Evolutionary conservation across 345 rosid species (phyloP), one percentile per base, ranked within the genome.

Genomic region (Linum tenue): DNA sequence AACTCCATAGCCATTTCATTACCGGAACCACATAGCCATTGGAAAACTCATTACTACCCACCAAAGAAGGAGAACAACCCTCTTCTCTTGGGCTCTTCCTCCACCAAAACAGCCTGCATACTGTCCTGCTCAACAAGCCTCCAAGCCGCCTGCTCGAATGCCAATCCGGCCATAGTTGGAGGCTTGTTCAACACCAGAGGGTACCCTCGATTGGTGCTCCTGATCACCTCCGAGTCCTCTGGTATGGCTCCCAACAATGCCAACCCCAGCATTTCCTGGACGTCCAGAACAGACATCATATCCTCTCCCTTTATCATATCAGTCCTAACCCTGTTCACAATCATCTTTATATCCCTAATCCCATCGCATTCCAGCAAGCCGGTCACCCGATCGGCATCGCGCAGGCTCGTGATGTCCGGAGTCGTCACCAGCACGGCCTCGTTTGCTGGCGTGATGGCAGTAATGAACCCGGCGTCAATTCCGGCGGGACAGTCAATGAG

Each of bases 81-180:
- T 0, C 85, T 85, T 65, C 80, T 90, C 80, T 92, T 90, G 5
- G 98, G 98, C 77, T 88, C 94, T 69, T 90, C 97, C 80, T 92
- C 97, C 37, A 88, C 67, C 96, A 92, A 83, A 55, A 92, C 98
- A 73, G 98, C 97, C 76, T 84, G 79, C 98, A 92, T 92, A 53
- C 89, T 90, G 74, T 92, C 97, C 80, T 88, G 96, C 83, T 92
- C 96, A 14, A 92, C 97, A 38, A 92, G 90, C 73, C 98, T 84
- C 98, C 98, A 92, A 3, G 97, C 98, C 3, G 98, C 97, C 80
- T 92, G 98, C 84, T 92, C 97, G 7, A 92, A 88, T 0, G 98
- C 97, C 84, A 92, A 66, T 17, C 97, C 98, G 2, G 96, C 98
- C 78, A 92, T 72, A 5, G 98, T 88, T 0, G 97, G 98, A 0